Evolutionary conservation across 2,329 filamentous ascomycete species (phyloP), one percentile per base, ranked within the genome.

Genomic region (Cladosporium sp.): DNA sequence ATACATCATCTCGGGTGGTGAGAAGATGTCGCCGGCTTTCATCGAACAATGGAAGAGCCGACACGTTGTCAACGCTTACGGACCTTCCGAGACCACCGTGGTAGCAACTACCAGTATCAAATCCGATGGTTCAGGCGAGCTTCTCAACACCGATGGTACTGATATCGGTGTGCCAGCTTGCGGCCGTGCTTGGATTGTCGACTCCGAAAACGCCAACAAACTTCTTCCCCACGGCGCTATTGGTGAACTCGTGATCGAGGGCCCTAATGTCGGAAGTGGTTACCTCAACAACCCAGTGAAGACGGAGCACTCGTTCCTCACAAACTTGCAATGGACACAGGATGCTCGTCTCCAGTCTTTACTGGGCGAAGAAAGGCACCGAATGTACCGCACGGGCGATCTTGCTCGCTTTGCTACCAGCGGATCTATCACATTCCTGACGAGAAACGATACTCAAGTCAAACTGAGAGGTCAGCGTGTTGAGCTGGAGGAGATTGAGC

Each of bases 201-300:
- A 72, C 52, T 59, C 63, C 3, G 55, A 55, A 3, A 63, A 71
- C 36, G 54, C 63, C 15, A 55, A 67, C 19, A 50, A 36, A 3
- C 62, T 74, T 3, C 49, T 75, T 1, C 75, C 78, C 0, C 67
- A 80, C 8, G 80, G 79, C 9, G 73, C 73, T 15, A 67, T 79
- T 15, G 79, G 79, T 9, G 79, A 81, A 64, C 65, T 81, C 49
- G 63, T 79, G 0, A 56, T 81, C 2, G 76, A 79, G 63, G 77
- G 78, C 5, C 74, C 73, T 36, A 74, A 74, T 20, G 68, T 80
- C 19, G 75, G 70, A 1, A 70, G 70, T 4, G 78, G 73, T 8
- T 80, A 80, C 59, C 69, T 80, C 9, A 66, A 64, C 22, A 60
- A 69, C 22, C 37, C 60, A 1, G 61, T 57, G 20, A 66, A 66